Evolutionary conservation across 495 filamentous ascomycete genomes (phyloP).

Genomic region (Hyaloscypha hepaticicola): DNA sequence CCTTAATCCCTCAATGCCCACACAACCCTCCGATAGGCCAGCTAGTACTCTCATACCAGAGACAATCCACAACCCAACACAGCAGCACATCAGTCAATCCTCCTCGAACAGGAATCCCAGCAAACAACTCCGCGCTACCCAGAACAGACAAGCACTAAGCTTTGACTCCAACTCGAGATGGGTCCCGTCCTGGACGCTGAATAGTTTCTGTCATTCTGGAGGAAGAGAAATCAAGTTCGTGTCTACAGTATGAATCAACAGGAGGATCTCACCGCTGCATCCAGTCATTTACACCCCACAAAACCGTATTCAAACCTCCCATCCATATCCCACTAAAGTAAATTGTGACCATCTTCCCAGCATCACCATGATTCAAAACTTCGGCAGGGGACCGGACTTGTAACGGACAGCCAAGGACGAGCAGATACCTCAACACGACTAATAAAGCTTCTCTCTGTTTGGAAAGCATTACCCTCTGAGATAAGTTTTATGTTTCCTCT

Average conservation of each 20-base stretch:
- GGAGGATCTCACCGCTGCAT: conserved; percentile 32
- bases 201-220: conserved; percentile 4
- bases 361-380: conserved; percentile 40
- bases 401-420: conserved; percentile 34
- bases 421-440: conserved; percentile 24
- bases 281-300: conserved; percentile 36
- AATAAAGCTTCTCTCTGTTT: conserved; percentile 53
- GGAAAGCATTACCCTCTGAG: conserved; percentile 75
- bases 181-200: conserved; percentile 59
- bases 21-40: conserved; percentile 24
- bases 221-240: background rate
- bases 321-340: conserved; percentile 18
- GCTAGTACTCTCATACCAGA: conserved; percentile 23
- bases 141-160: conserved; percentile 80
- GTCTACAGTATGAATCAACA: conserved; percentile 20
- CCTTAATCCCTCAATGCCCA: conserved; percentile 26
- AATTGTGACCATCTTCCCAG: conserved; percentile 30
- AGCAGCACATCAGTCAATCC: conserved; percentile 14
- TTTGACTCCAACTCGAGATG: conserved; percentile 97
- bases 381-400: conserved; percentile 37
- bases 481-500: conserved; percentile 89
- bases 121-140: conserved; percentile 28
- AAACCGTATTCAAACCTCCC: background rate
- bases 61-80: conserved; percentile 20
- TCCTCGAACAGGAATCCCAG: conserved; percentile 11